A percentile compares a stretch with the other conserved stretches of the same genome.
Conservation (phyloP, 305 asterid genomes). For the Fraxinus albicans region DNA sequence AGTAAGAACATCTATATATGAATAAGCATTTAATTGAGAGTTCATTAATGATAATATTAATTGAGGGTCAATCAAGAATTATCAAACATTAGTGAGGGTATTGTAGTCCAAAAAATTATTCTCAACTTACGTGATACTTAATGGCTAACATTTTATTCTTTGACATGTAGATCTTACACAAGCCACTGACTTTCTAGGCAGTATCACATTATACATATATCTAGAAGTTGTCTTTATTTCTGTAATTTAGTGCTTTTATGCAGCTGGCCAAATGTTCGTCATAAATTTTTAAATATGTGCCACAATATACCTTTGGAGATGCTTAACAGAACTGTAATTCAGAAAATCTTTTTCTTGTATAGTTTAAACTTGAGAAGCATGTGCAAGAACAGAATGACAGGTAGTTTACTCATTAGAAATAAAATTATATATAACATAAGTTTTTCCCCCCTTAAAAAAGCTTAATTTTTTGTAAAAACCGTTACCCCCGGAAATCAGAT, state of each 20-base stretch:
- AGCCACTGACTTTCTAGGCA: background rate
- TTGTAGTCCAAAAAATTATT: background rate
- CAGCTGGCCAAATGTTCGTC: background rate
- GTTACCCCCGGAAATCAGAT: background rate
- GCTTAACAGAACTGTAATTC: background rate
- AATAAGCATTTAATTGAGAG: background rate
- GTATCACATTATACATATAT: background rate
- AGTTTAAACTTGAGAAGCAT: background rate
- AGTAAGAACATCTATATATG: background rate
- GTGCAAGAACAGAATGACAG: background rate
- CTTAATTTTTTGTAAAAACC: background rate
- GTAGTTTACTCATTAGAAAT: background rate
- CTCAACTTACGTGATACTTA: background rate
- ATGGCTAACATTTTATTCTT: background rate
- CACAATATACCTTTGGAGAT: background rate
- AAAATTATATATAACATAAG: background rate
- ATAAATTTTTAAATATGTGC: background rate
- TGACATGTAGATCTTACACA: background rate
- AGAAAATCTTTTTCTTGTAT: background rate
- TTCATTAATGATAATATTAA: background rate
- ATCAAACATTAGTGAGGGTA: background rate
- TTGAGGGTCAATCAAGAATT: background rate
- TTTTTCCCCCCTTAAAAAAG: background rate
- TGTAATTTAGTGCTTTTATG: background rate
- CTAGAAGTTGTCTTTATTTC: constrained; percentile 1